Base-by-base conservation (phyloP, 169 alveolate species). In the Plasmodium vivax region DNA sequence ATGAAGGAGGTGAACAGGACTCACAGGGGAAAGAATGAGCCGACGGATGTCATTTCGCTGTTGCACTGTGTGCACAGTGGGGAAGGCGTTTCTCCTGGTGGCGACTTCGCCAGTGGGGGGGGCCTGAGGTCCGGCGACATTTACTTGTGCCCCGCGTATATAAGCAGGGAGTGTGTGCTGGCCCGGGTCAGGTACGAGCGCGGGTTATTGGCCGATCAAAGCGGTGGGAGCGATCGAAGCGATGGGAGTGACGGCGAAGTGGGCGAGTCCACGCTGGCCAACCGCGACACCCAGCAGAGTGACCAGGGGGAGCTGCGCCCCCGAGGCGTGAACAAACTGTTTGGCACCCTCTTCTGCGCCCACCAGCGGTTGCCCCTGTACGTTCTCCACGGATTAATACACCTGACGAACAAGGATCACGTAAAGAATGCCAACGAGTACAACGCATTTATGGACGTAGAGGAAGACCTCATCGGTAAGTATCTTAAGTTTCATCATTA, bases 71-170 rank as follows among this genome's bases (percentile, higher is more conserved):
- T 88, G 19, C 8, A 43, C 2, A 71, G 51, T 79, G 34, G 47
- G 38, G 34, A 83, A 9, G 51, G 34, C 8, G 14, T 19, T 41
- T 51, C 62, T 9, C 19, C 8, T 38, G 19, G 56, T 32, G 45
- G 30, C 14, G 58, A 23, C 16, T n/a, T 79, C 10, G 9, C 19
- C 10, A 90, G 72, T 2, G 80, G 32, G 14, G n/a, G 32, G 8
- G 4, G 54, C 4, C 41, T 58, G 32, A 88, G 82, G 58, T 54
- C 90, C 1, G 94, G 94, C 3, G 94, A 88, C 45, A 88, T 88
- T 56, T 88, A 79, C 43, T 80, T 88, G 43, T 88, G 94, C 47
- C 94, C 94, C 36, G 94, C 82, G 10, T 88, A 88, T 36, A 88
- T 88, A 79, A 77, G 72, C 41, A 88, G 8, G 38, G 94, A 88